These are phyloP conservation scores for Beta lomatogona DNA, from an alignment of 179 eudicot species.

Conservation along the genomic window DNA sequence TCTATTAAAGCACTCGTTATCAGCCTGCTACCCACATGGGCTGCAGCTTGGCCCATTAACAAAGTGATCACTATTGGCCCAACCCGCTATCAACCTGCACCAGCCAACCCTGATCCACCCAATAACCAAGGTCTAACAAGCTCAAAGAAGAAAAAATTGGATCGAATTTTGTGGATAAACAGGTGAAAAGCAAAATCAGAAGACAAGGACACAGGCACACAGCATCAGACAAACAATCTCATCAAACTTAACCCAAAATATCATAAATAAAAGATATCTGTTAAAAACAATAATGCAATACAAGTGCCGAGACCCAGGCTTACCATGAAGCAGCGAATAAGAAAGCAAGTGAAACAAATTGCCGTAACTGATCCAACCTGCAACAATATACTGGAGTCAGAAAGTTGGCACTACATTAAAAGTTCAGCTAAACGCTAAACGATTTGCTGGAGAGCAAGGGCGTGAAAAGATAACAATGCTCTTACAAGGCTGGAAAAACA, in stretches of 20 bases:
- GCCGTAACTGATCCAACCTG: conserved; percentile 93
- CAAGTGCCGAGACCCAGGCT: conserved; percentile 23
- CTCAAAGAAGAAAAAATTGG: background rate
- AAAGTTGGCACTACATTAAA: background rate
- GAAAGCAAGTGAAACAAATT: conserved; percentile 82
- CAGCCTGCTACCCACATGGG: too few species aligned
- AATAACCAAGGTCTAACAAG: background rate
- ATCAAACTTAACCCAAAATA: background rate
- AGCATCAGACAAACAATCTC: too few species aligned
- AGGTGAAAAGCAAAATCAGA: background rate
- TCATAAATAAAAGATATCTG: background rate
- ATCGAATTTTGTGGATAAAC: background rate
- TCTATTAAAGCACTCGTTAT: too few species aligned
- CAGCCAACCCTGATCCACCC: too few species aligned
- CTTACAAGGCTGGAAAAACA: too few species aligned
- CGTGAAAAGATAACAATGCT: too few species aligned
- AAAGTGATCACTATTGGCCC: too few species aligned
- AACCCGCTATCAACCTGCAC: too few species aligned
- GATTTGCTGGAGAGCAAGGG: too few species aligned
- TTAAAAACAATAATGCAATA: background rate
- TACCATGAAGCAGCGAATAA: conserved; percentile 85
- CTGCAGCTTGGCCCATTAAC: too few species aligned
- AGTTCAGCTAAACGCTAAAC: too few species aligned
- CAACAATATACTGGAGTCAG: conserved; percentile 19
- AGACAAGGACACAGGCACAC: background rate